These are phyloP conservation scores for Cenchrus purpureus DNA, from an alignment of 176 grass and related monocot genomes.

Conservation along the genomic window DNA sequence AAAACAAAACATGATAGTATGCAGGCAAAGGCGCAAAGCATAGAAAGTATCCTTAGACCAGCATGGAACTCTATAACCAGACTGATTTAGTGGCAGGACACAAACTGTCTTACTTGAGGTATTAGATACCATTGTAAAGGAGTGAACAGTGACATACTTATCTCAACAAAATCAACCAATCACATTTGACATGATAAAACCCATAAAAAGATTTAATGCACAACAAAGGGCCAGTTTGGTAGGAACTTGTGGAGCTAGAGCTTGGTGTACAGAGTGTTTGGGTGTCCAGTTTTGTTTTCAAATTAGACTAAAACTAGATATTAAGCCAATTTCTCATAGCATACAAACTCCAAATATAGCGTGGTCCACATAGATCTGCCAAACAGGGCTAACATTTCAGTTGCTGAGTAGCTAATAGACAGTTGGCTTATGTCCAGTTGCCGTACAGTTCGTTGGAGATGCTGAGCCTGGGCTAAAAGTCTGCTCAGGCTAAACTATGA, in stretches of 20 bases:
- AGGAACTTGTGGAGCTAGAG: not conserved
- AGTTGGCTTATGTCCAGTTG: conserved; percentile 4
- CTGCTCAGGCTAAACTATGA: not conserved
- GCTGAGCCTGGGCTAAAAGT: not conserved
- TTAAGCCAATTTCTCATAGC: not conserved
- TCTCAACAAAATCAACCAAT: not conserved
- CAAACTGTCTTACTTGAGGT: conserved; percentile 14
- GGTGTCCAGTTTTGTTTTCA: not conserved
- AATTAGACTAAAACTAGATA: not conserved
- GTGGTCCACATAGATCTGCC: not conserved
- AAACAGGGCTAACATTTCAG: not conserved
- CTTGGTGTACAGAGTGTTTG: not conserved
- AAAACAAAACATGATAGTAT: not conserved
- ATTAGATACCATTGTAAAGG: not conserved
- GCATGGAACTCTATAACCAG: not conserved
- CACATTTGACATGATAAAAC: not conserved
- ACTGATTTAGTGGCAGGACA: not conserved
- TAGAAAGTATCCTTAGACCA: not conserved
- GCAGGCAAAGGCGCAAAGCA: not conserved
- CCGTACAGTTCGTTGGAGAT: not conserved
- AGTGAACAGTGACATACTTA: not conserved
- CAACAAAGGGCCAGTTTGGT: not conserved
- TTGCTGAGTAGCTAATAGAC: not conserved
- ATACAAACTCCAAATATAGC: not conserved
- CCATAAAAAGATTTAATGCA: not conserved